Base-by-base conservation (phyloP, 768 basidiomycete genomes). In the Pleurotus tuoliensis region DNA sequence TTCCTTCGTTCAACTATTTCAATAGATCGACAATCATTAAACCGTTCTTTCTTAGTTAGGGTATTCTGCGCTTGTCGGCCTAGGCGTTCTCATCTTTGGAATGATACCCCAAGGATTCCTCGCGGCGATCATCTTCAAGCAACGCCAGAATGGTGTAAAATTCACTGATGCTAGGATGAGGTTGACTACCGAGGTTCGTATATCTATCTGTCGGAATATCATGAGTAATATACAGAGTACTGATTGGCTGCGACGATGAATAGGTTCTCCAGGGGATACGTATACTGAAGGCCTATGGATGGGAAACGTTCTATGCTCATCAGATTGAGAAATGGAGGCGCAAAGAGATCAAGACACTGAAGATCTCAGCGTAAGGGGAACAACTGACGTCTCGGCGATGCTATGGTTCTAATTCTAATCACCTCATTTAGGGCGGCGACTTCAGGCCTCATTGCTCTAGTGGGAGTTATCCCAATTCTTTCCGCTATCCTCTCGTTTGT, bases 141-240 rank as follows among this genome's bases (percentile, higher is more conserved):
- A 82, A 58, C 75, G 80, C 30, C 71, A 73, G 55, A 82, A 82
- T 61, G 81, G 80, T 25, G 80, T 88, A 50, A 77, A 81, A 60
- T 76, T 87, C 57, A 87, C 87, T 4, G 89, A 91, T 61, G 74
- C 74, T 48, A 79, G 88, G 11, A 82, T 90, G 9, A 72, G 86
- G 12, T 73, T 88, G 20, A 78, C 82, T 0, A 84, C 80, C 1
- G 89, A 90, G 68, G 77, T 79, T 37, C 15, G 64, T 54, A 4
- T 24, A 9, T 46, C 40, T 11, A 34, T 34, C 30, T 11, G 30
- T 34, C 30, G 30, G 11, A 34, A 34, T 34, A 34, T n/a, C 9
- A 24, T 38, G 40, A 46, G n/a, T 37, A 9, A 2, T 27, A 16
- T 3, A 37, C 39, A 57, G 40, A 38, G 39, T 30, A 40, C 30